Base-by-base conservation (phyloP, 208 protist species). In the Trypanosoma avium region DNA sequence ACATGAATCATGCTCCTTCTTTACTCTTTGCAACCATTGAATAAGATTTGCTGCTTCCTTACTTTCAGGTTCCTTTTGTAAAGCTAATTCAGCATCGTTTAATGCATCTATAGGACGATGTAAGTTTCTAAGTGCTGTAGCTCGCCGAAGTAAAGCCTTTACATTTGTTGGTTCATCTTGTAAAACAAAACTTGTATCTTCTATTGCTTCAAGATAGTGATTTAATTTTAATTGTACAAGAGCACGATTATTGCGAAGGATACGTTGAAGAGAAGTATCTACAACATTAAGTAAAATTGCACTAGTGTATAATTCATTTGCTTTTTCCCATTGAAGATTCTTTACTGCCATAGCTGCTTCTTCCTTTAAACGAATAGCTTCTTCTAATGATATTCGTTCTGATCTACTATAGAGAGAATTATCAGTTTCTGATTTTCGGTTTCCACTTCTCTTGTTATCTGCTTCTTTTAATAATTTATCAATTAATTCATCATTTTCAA, bases 401-500 rank as follows among this genome's bases (percentile, higher is more conserved):
- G 54, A 45, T 26, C 32, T 53, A 24, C 48, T 77, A 48, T 60
- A 67, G 21, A 62, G 57, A 9, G 61, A 43, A 26, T 54, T 26
- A 24, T 68, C 64, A 9, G 13, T 27, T 21, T 9, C 19, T 22
- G 0, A 22, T 45, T 17, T 49, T 43, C 15, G 36, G 3, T 29
- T 46, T 19, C 40, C 30, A 4, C 19, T 47, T 27, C 29, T 26
- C 3, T 12, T 17, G 19, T 27, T 45, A 29, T 80, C 77, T 8
- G 42, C 68, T 30, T 71, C 73, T 17, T 58, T 55, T 45, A 80
- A 46, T 50, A 84, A 35, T 1, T 45, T 48, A 55, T 84, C 77
- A 63, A 84, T 84, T 29, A 80, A 19, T 29, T 76, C 73, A 35
- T 84, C 77, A 32, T 67, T 69, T 30, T 72, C 77, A 66, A 71